A percentile compares a stretch with the other conserved stretches of the same genome.
Conservation (phyloP, 169 alveolate species). For the Eimeria praecox region DNA sequence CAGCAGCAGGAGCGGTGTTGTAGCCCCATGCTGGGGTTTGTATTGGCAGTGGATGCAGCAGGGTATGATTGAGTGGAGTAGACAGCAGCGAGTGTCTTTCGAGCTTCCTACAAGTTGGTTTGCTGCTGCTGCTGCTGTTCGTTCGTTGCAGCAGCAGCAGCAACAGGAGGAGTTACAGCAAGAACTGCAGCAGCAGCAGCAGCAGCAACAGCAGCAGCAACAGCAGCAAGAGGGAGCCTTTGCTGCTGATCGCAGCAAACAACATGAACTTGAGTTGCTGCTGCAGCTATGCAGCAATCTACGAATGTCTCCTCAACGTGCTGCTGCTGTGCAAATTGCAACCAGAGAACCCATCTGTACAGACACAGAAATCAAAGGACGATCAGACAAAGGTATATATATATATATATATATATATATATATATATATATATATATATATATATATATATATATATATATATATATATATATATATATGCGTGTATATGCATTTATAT, state of each 20-base stretch:
- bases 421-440: neutral
- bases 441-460: neutral
- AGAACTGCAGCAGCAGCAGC: constrained; percentile 10
- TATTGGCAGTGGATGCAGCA: constrained; percentile 54
- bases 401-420: neutral
- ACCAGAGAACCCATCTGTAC: constrained; percentile 23
- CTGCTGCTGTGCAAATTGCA: constrained; percentile 23
- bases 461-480: neutral
- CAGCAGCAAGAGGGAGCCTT: neutral
- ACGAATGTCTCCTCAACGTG: neutral
- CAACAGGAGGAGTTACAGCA: constrained; percentile 21
- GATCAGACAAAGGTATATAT: constrained; percentile 9
- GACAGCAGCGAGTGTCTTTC: constrained; percentile 39
- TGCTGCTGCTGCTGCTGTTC: constrained; percentile 16
- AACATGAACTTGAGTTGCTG: neutral
- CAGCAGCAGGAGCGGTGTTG: constrained; percentile 4
- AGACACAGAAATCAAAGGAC: neutral
- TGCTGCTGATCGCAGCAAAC: neutral
- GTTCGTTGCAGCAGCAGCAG: constrained; percentile 20
- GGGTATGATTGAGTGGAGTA: constrained; percentile 23
- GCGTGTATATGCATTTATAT: neutral
- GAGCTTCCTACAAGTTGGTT: constrained; percentile 31
- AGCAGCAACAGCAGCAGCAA: constrained; percentile 15
- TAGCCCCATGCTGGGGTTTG: neutral
- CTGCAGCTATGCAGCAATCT: neutral